Conservation (phyloP, 345 rosid species). For the Pelargonium nanum region DNA sequence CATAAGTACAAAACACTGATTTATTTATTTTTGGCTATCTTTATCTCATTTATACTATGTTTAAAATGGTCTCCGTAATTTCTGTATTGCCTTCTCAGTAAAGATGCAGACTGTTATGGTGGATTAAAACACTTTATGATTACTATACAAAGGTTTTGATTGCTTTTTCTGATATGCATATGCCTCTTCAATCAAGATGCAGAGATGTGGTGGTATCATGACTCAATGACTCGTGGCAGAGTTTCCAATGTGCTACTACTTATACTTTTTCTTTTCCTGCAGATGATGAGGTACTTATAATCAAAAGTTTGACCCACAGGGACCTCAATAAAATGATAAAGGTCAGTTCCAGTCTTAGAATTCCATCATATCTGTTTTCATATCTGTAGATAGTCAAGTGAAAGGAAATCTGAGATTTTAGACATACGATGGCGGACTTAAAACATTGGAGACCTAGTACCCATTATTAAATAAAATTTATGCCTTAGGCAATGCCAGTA, state of each 20-base stretch:
- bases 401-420: background rate
- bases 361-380: background rate
- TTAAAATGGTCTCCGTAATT: background rate
- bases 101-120: background rate
- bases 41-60: background rate
- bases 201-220: background rate
- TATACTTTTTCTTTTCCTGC: constrained; percentile 25
- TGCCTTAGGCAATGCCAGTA: no score
- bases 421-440: no score
- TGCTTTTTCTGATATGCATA: no score
- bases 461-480: no score
- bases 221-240: no score
- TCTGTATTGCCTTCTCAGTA: no score
- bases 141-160: no score
- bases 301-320: constrained; percentile 82
- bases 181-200: background rate
- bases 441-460: no score
- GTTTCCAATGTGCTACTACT: constrained; percentile 1
- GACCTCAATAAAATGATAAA: constrained; percentile 90
- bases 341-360: constrained; percentile 28
- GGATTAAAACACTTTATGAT: no score
- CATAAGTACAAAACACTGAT: background rate
- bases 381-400: background rate
- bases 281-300: constrained; percentile 88
- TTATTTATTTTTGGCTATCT: background rate